Evolutionary conservation across 495 filamentous ascomycete genomes (phyloP).

Genomic region (Trichoderma parareesei): DNA sequence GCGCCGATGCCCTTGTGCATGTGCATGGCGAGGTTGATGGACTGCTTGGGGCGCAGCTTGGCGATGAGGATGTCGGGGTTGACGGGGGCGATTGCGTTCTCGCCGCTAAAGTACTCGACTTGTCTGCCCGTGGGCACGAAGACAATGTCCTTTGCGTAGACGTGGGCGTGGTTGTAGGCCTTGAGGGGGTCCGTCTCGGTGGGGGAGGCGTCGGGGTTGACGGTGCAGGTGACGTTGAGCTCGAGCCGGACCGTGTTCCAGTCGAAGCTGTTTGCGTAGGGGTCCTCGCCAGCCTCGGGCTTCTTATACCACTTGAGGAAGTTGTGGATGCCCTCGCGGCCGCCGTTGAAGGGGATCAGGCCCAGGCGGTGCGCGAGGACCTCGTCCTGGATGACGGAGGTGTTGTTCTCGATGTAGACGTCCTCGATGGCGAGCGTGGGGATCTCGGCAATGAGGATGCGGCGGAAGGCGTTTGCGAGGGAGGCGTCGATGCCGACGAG

Average conservation of each 20-base stretch:
- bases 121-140: conserved; percentile 73
- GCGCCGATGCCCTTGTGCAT: conserved; percentile 88
- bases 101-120: conserved; percentile 53
- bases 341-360: conserved; percentile 78
- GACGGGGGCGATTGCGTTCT: conserved; percentile 59
- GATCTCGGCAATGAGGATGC: conserved; percentile 92
- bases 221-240: conserved; percentile 67
- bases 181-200: conserved; percentile 72
- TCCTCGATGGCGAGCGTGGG: conserved; percentile 88
- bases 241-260: conserved; percentile 71
- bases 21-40: conserved; percentile 74
- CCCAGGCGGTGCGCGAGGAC: conserved; percentile 85
- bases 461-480: conserved; percentile 95
- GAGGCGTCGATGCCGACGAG: conserved; percentile 85
- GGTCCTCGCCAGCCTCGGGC: conserved; percentile 29
- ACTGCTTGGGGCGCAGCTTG: conserved; percentile 88
- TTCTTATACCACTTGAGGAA: conserved; percentile 65
- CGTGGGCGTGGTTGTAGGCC: conserved; percentile 73
- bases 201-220: conserved; percentile 58
- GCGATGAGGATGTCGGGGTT: conserved; percentile 92
- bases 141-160: conserved; percentile 76
- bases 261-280: conserved; percentile 47
- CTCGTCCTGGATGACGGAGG: conserved; percentile 94
- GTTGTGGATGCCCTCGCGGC: conserved; percentile 62
- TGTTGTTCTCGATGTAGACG: conserved; percentile 90